Percentiles rank a stretch among this genome's conserved stretches.
Conservation (phyloP, 140 eudicot genomes). For the Bidens hawaiensis region DNA sequence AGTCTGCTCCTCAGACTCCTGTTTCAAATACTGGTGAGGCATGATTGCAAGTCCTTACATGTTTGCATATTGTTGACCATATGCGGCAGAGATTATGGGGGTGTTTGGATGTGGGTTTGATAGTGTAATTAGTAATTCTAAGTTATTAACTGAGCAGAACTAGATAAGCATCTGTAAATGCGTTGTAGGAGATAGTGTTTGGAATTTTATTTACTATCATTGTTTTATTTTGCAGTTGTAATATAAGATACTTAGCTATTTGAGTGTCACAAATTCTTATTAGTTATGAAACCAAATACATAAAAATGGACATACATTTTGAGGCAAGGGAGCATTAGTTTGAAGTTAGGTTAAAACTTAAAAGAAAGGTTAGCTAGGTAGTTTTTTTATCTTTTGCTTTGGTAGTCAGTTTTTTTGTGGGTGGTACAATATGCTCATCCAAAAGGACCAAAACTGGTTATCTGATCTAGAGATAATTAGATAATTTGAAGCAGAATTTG, state of each 20-base stretch:
- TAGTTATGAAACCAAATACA: too few species aligned
- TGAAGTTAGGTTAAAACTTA: too few species aligned
- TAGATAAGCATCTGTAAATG: too few species aligned
- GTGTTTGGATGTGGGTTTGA: conserved; percentile 3
- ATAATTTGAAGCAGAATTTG: neutral
- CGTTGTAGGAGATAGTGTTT: neutral
- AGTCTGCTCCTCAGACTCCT: conserved; percentile 74
- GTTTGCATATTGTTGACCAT: neutral
- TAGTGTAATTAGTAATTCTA: too few species aligned
- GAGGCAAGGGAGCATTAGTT: too few species aligned
- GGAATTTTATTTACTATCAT: too few species aligned
- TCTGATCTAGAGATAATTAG: neutral
- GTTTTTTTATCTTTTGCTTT: too few species aligned
- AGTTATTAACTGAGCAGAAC: too few species aligned
- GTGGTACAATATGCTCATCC: neutral
- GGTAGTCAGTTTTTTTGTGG: neutral
- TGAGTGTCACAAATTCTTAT: too few species aligned
- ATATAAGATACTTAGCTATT: too few species aligned
- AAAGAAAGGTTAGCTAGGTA: neutral
- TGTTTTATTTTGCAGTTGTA: too few species aligned
- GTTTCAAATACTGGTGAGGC: conserved; percentile 69
- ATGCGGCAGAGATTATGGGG: neutral
- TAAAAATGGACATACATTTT: too few species aligned
- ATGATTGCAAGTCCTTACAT: conserved; percentile 5
- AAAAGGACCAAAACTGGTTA: neutral